phyloP scores from a whole-genome alignment of 257 asterid species.

The Voacanga thouarsii region DNA sequence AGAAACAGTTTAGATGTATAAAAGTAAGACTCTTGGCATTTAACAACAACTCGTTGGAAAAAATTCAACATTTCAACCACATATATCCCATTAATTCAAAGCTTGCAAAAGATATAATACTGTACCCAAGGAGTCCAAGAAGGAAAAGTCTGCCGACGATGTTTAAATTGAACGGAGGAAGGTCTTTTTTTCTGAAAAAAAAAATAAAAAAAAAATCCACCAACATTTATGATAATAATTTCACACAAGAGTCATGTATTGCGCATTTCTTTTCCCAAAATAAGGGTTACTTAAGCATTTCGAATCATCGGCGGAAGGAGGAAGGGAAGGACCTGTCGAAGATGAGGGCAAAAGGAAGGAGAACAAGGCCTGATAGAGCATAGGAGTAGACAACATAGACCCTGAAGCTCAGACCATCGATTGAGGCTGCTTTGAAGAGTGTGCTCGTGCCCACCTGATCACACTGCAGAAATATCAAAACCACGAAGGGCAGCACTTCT shows the following conservation, averaged over 20 bases:
- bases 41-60: too few relatives aligned
- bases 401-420: conserved; percentile 20
- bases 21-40: background rate
- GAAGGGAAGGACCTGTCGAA: conserved; percentile 13
- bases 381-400: conserved; percentile 25
- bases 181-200: conserved; percentile 44
- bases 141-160: conserved; percentile 46
- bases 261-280: too few relatives aligned
- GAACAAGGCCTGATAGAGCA: conserved; percentile 18
- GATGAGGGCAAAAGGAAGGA: conserved; percentile 22
- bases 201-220: background rate
- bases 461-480: conserved; percentile 18
- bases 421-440: conserved; percentile 23
- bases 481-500: conserved; percentile 19
- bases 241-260: too few relatives aligned
- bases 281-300: background rate
- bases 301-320: background rate
- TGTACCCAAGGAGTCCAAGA: conserved; percentile 74
- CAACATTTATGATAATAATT: background rate
- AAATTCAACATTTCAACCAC: too few relatives aligned
- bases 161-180: conserved; percentile 49
- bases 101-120: too few relatives aligned
- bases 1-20: background rate
- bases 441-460: conserved; percentile 24
- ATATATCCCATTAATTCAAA: too few relatives aligned